Evolutionary conservation across 2,329 filamentous ascomycete genomes (phyloP).

Genomic region (Talaromyces sp.): DNA sequence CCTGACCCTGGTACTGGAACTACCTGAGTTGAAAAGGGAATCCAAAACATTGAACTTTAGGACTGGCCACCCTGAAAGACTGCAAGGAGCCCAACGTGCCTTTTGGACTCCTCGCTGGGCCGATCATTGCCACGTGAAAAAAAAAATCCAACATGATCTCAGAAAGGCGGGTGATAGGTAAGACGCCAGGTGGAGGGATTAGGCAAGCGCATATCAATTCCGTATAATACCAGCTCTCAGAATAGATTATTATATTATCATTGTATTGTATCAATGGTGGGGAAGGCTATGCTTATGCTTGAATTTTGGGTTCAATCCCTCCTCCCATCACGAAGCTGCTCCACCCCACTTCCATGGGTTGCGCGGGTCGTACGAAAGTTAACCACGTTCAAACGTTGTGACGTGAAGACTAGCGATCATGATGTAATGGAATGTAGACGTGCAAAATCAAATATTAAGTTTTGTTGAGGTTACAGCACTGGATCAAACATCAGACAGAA

Average conservation of each 20-base stretch:
- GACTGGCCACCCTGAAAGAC: no score
- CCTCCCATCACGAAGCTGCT: neutral
- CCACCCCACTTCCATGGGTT: neutral
- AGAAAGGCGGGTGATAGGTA: neutral
- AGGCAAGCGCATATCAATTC: no score
- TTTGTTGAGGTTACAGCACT: no score
- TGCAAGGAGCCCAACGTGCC: slow-evolving; percentile 11
- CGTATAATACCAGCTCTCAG: neutral
- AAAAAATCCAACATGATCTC: neutral
- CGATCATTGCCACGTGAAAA: slow-evolving; percentile 20
- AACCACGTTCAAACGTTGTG: slow-evolving; percentile 13
- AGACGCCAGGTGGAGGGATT: no score
- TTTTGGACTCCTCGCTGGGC: slow-evolving; percentile 6
- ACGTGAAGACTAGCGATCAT: slow-evolving; percentile 10
- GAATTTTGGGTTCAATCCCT: neutral
- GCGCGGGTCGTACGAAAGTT: slow-evolving; percentile 11
- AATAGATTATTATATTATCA: neutral
- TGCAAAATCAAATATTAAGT: no score
- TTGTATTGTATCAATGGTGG: neutral
- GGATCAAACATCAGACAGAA: neutral
- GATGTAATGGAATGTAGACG: slow-evolving; percentile 22
- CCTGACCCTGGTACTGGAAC: neutral
- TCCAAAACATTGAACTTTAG: no score
- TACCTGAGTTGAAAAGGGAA: no score
- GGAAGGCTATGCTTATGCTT: neutral